Base-by-base conservation (phyloP, 805 yeast genomes). In the Debaryomyces maramus region DNA sequence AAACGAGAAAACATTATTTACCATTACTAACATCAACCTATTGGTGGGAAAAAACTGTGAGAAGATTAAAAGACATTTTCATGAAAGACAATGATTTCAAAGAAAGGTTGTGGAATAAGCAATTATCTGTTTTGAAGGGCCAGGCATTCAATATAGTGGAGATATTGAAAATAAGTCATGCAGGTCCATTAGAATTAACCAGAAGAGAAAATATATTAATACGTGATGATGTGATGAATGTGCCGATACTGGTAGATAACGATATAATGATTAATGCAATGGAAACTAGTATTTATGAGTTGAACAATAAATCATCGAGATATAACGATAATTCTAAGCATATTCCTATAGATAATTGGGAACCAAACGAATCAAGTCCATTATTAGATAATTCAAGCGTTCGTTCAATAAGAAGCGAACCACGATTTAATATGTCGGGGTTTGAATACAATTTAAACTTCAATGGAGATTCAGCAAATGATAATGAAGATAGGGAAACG, bases 141-240 rank as follows among this genome's bases (percentile, higher is more conserved):
- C 90, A 85, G 53, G 87, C 90, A 0, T 83, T 81, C 63, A 83
- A 83, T 47, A 83, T 84, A 3, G 84, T 83, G 3, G 88, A 85
- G 49, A 72, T 83, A 1, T 57, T 84, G 38, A 79, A 79, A 51
- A 61, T 65, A 22, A 65, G 71, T 1, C 70, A 73, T 16, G 83
- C 80, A 27, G 87, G 88, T 0, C 89, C 89, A 0, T 59, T 83
- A 39, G 88, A 83, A 45, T 61, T 84, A 9, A 82, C 81, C 1
- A 64, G 85, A 43, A 58, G 83, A 36, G 75, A 80, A 8, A 66
- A 82, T 34, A 65, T 81, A 21, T 52, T 78, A 39, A 77, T 83
- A 0, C 69, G 77, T 65, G 88, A 84, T 53, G 83, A 81, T 31
- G 67, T 69, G 14, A 74, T 80, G 78, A 76, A 73, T 38, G 74